phyloP scores from a whole-genome alignment of 495 filamentous ascomycete species.

The Tuber calosporum region DNA sequence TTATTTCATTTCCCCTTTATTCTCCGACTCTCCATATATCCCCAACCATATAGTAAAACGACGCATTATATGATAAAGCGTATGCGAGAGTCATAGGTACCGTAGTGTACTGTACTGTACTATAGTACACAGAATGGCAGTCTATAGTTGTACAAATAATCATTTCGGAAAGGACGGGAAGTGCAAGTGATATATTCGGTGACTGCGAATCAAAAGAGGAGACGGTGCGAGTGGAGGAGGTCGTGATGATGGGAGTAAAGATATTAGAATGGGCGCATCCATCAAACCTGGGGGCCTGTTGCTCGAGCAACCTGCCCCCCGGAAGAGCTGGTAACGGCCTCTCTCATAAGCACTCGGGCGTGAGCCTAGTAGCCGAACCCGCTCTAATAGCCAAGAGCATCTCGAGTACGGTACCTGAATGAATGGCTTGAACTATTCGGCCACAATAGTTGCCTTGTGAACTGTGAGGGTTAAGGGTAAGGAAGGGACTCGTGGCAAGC shows the following conservation, averaged over 20 bases:
- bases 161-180: no score
- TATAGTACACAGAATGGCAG: background rate
- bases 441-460: background rate
- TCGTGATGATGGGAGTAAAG: background rate
- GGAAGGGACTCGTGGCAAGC: conserved; percentile 17
- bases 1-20: background rate
- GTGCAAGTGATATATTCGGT: background rate
- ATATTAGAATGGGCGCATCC: background rate
- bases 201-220: background rate
- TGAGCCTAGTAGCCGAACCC: conserved; percentile 7
- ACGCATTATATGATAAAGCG: background rate
- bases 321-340: background rate
- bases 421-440: background rate
- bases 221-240: background rate
- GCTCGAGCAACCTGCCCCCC: background rate
- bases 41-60: background rate
- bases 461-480: background rate
- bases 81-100: background rate
- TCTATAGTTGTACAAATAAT: background rate
- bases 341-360: background rate
- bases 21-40: background rate
- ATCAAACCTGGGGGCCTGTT: background rate
- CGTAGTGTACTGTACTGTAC: background rate
- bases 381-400: background rate
- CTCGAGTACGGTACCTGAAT: background rate